phyloP scores from a whole-genome alignment of 176 grass and related monocot genomes.

The Juncus effusus region DNA sequence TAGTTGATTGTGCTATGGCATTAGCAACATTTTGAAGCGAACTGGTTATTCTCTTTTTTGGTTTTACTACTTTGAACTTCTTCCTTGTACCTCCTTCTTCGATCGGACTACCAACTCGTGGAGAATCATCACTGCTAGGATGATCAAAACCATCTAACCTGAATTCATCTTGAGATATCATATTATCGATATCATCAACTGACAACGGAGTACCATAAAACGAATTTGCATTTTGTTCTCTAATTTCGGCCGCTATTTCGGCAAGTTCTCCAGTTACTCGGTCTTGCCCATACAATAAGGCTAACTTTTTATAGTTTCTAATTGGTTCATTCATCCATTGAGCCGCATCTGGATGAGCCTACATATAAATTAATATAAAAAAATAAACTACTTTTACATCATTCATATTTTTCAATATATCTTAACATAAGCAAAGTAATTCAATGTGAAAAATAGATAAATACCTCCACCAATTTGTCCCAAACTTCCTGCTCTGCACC shows the following conservation, averaged over 20 bases:
- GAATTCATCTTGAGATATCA: slow-evolving; percentile 8
- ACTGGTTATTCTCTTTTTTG: neutral
- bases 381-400: neutral
- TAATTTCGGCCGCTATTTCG: slow-evolving; percentile 13
- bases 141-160: neutral
- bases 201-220: neutral
- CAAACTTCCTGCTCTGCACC: neutral
- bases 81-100: neutral
- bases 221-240: neutral
- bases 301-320: slow-evolving; percentile 12
- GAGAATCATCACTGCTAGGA: neutral
- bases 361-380: neutral
- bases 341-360: slow-evolving; percentile 16
- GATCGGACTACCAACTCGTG: neutral
- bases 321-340: slow-evolving; percentile 21
- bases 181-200: slow-evolving; percentile 3
- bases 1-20: neutral
- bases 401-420: neutral
- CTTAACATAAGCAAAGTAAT: neutral
- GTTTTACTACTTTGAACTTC: neutral
- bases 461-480: neutral
- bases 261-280: neutral
- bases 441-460: neutral
- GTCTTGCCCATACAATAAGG: slow-evolving; percentile 14
- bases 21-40: slow-evolving; percentile 3